A percentile compares a stretch with the other conserved stretches of the same genome.
These are phyloP conservation scores for Acer yangbiense DNA, from an alignment of 345 rosid species.

Conservation along the genomic window DNA sequence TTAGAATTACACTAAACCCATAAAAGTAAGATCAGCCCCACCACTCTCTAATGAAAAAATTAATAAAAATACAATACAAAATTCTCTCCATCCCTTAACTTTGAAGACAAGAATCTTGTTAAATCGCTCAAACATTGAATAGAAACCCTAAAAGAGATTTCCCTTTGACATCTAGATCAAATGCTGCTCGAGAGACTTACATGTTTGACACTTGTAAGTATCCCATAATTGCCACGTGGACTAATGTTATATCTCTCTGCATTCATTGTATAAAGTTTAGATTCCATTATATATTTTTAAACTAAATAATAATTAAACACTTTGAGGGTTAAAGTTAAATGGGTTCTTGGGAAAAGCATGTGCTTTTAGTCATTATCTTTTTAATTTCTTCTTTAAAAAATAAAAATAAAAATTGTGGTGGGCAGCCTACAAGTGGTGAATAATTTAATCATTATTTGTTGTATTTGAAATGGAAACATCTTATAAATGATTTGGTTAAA, in stretches of 20 bases:
- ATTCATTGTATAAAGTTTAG: constrained; percentile 12
- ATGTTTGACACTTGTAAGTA: constrained; percentile 6
- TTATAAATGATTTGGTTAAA: background rate
- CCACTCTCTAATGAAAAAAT: background rate
- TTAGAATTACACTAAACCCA: background rate
- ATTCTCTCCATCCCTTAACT: background rate
- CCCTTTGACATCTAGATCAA: constrained; percentile 3
- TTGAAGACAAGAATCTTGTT: constrained; percentile 22
- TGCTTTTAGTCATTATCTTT: background rate
- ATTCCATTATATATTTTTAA: constrained; percentile 3
- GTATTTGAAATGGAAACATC: background rate
- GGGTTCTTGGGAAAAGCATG: background rate
- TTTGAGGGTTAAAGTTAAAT: constrained; percentile 3
- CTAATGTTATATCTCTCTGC: background rate
- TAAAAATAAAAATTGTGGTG: background rate
- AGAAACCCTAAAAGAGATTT: constrained; percentile 20
- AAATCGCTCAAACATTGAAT: constrained; percentile 12
- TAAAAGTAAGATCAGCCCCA: background rate
- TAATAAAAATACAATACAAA: no score
- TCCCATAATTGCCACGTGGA: background rate
- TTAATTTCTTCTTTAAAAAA: background rate
- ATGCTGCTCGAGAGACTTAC: background rate
- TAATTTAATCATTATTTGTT: background rate
- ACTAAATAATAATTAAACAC: background rate
- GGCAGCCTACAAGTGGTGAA: background rate